phyloP scores from a whole-genome alignment of 108 stramenopile species.

The Discostella pseudostelligera region DNA sequence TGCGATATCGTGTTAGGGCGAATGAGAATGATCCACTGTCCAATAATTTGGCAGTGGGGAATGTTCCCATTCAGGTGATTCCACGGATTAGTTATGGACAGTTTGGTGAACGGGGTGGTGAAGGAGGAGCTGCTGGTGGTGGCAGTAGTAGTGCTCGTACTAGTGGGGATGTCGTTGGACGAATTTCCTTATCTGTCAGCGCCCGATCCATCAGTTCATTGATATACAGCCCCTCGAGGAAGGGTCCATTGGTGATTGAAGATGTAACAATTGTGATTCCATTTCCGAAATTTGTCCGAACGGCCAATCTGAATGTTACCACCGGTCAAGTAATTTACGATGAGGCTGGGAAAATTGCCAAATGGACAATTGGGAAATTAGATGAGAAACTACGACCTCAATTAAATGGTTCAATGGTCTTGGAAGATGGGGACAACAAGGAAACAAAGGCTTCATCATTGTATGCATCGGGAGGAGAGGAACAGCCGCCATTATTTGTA shows the following conservation, averaged over 20 bases:
- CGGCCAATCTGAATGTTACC: conserved; percentile 80
- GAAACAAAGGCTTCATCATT: conserved; percentile 12
- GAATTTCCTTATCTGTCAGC: conserved; percentile 54
- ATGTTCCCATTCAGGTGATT: conserved; percentile 75
- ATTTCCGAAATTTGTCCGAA: conserved; percentile 92
- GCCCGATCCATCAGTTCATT: conserved; percentile 69
- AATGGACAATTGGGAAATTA: conserved; percentile 90
- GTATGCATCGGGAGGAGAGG: conserved; percentile 55
- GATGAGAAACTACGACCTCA: conserved; percentile 62
- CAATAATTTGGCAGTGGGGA: conserved; percentile 27
- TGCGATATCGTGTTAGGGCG: conserved; percentile 87
- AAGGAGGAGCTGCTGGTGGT: background rate
- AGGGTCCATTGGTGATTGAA: conserved; percentile 82
- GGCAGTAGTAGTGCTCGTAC: too few relatives aligned
- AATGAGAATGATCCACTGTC: conserved; percentile 38
- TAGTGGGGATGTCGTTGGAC: conserved; percentile 39
- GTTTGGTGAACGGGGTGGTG: conserved; percentile 13
- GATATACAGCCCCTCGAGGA: conserved; percentile 62
- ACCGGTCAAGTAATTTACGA: conserved; percentile 88
- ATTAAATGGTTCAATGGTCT: conserved; percentile 56
- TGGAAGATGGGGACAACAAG: conserved; percentile 41
- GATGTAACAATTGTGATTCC: conserved; percentile 90
- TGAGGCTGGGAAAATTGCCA: conserved; percentile 95
- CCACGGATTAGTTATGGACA: conserved; percentile 70
- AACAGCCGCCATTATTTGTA: conserved; percentile 83